Conservation (phyloP, 1,284 basidiomycete genomes). For the Amylostereum chailletii region DNA sequence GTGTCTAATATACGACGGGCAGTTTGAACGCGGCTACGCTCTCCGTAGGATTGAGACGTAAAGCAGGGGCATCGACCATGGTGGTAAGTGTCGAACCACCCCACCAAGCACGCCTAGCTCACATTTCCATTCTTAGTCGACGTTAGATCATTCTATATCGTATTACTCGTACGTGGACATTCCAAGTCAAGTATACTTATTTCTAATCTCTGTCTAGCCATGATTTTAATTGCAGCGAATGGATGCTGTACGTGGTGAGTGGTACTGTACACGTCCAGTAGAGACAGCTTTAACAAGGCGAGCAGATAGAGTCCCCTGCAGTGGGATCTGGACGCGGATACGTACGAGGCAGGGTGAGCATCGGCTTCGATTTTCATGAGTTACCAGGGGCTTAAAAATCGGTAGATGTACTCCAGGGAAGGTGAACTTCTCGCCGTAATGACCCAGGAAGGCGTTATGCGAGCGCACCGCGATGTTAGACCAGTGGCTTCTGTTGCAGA, state of each 20-base stretch:
- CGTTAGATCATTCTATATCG: constrained; percentile 79
- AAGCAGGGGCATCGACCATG: too few relatives aligned
- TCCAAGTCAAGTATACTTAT: neutral
- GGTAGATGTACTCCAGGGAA: constrained; percentile 62
- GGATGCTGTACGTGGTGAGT: constrained; percentile 73
- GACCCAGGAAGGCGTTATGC: constrained; percentile 77
- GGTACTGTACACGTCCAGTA: constrained; percentile 2
- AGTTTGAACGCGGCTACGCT: neutral
- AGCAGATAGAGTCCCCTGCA: constrained; percentile 55
- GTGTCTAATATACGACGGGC: neutral
- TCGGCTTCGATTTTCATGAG: neutral
- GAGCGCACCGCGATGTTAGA: constrained; percentile 24
- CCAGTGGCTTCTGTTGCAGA: constrained; percentile 7
- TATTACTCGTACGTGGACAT: constrained; percentile 59
- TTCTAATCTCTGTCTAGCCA: constrained; percentile 34
- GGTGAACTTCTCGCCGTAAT: constrained; percentile 73
- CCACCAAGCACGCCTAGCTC: too few relatives aligned
- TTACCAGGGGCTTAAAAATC: constrained; percentile 2
- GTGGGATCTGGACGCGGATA: constrained; percentile 69
- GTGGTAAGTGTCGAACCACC: too few relatives aligned
- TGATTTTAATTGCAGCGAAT: constrained; percentile 70
- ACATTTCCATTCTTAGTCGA: constrained; percentile 40
- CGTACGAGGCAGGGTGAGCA: constrained; percentile 62
- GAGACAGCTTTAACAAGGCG: neutral
- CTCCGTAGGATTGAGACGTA: too few relatives aligned